A percentile compares a stretch with the other conserved stretches of the same genome.
Evolutionary conservation across 768 basidiomycete genomes (phyloP).

Genomic region (Podaxis rugospora): DNA sequence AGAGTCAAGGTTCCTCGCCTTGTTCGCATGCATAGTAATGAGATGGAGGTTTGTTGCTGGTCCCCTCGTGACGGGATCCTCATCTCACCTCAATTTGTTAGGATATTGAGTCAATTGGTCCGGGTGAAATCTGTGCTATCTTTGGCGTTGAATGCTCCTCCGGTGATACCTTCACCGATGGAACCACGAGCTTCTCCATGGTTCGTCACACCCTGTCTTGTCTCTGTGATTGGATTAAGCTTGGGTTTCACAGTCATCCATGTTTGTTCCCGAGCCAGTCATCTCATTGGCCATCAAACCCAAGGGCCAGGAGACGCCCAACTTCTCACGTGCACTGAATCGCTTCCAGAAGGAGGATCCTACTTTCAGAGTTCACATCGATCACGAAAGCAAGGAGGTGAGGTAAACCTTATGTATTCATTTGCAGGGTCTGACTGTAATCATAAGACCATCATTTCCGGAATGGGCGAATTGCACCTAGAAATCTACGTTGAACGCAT

Average conservation of each 20-base stretch:
- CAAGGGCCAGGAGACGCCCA: constrained; percentile 87
- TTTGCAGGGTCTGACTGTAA: neutral
- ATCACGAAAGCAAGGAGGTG: constrained; percentile 91
- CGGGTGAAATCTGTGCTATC: constrained; percentile 98
- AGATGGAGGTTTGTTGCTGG: constrained; percentile 82
- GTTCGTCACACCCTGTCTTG: constrained; percentile 35
- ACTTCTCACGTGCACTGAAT: constrained; percentile 94
- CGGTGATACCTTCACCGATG: constrained; percentile 96
- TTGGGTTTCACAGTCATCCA: constrained; percentile 65
- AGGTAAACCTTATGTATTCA: constrained; percentile 2
- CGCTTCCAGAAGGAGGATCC: constrained; percentile 99
- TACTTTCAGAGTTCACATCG: constrained; percentile 96
- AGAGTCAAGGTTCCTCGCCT: constrained; percentile 94
- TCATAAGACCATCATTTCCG: constrained; percentile 91
- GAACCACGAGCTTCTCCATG: constrained; percentile 89
- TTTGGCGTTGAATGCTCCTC: constrained; percentile 98
- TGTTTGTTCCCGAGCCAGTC: constrained; percentile 98
- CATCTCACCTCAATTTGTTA: constrained; percentile 20
- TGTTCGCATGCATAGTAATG: constrained; percentile 97
- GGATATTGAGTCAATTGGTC: constrained; percentile 92
- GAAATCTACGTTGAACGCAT: constrained; percentile 99
- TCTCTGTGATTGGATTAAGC: constrained; percentile 2
- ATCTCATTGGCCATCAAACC: constrained; percentile 94
- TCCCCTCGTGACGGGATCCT: neutral
- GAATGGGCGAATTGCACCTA: constrained; percentile 98